Percentiles rank a stretch among this genome's conserved stretches.
phyloP scores from a whole-genome alignment of 1,139 yeast genomes.

The Taphrina communis region DNA sequence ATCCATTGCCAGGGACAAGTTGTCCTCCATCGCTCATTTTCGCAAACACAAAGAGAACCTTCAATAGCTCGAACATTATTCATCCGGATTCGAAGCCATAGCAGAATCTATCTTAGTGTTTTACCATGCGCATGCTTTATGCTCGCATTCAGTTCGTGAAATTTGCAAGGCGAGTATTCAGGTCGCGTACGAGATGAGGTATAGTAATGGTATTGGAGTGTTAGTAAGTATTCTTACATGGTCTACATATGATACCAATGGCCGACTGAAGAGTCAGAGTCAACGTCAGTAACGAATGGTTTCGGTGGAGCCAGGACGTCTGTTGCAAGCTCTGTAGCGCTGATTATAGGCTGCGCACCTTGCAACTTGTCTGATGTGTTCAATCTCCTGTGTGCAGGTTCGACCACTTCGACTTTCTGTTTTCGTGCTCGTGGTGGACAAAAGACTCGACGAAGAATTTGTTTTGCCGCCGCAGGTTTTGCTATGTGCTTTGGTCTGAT shows the following conservation, averaged over 20 bases:
- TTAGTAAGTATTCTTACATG: too few relatives aligned
- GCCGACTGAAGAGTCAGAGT: slow-evolving; percentile 14
- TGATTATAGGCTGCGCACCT: too few relatives aligned
- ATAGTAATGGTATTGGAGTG: too few relatives aligned
- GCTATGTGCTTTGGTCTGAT: neutral
- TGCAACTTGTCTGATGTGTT: too few relatives aligned
- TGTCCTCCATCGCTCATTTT: slow-evolving; percentile 14
- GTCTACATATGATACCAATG: slow-evolving; percentile 17
- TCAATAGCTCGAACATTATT: neutral
- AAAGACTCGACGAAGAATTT: neutral
- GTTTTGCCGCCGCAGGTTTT: neutral
- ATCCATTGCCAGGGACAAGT: slow-evolving; percentile 11
- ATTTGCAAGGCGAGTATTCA: too few relatives aligned
- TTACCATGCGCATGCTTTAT: too few relatives aligned
- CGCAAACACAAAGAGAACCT: slow-evolving; percentile 10
- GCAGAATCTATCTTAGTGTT: too few relatives aligned
- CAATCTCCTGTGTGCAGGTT: too few relatives aligned
- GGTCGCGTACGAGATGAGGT: too few relatives aligned
- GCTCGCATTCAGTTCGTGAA: too few relatives aligned
- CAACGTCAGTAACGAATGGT: slow-evolving; percentile 8
- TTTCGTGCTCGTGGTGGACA: neutral
- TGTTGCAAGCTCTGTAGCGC: neutral
- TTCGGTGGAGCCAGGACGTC: neutral
- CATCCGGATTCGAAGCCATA: too few relatives aligned
- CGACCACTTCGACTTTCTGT: too few relatives aligned